phyloP scores from a whole-genome alignment of 306 rosid genomes.

The Sicyos edulis region DNA sequence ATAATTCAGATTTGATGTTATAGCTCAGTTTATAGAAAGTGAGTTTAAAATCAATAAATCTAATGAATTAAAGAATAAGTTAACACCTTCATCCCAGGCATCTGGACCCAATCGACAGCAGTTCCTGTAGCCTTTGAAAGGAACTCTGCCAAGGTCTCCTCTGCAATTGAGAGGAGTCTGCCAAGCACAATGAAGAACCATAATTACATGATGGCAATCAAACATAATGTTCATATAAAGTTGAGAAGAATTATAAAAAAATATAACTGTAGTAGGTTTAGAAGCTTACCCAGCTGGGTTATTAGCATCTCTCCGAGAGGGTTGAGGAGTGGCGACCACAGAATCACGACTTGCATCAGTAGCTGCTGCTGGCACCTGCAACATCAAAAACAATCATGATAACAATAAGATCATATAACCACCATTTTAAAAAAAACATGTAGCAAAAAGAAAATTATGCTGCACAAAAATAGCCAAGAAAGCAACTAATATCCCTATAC shows the following conservation, averaged over 20 bases:
- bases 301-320: conserved; percentile 70
- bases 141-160: conserved; percentile 99
- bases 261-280: conserved; percentile 1
- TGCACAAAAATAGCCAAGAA: neutral
- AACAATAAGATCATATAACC: conserved; percentile 2
- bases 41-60: neutral
- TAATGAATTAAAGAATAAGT: conserved; percentile 8
- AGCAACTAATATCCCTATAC: neutral
- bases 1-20: neutral
- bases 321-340: conserved; percentile 77
- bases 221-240: neutral
- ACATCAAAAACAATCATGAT: conserved; percentile 2
- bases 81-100: conserved; percentile 99
- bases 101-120: conserved; percentile 99
- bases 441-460: conserved; percentile 2
- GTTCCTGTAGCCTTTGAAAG: conserved; percentile 99
- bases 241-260: conserved; percentile 2
- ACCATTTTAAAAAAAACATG: conserved; percentile 1
- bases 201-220: neutral
- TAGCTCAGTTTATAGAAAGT: neutral
- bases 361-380: conserved; percentile 69
- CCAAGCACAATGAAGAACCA: neutral
- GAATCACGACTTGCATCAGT: conserved; percentile 94
- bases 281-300: conserved; percentile 19
- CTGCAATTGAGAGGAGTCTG: conserved; percentile 49